These are phyloP conservation scores for Eutrema salsugineum DNA, from an alignment of 441 rosid genomes.

Conservation along the genomic window DNA sequence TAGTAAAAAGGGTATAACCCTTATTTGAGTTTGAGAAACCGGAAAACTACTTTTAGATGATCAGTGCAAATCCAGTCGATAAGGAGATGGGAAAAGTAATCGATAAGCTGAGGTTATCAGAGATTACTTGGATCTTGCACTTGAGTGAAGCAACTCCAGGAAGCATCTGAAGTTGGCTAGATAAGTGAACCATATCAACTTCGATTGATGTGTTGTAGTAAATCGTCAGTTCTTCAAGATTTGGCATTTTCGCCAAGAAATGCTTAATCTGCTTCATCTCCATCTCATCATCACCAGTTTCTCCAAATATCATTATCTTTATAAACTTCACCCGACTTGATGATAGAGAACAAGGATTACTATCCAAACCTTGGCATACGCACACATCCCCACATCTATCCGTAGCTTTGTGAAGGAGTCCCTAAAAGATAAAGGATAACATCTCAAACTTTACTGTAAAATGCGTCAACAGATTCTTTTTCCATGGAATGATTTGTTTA, in stretches of 20 bases:
- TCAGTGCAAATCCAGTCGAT: not conserved
- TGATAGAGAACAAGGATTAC: not conserved
- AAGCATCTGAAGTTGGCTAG: slow-evolving; percentile 6
- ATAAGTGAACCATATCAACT: slow-evolving; percentile 8
- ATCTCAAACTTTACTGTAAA: not conserved
- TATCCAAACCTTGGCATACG: slow-evolving; percentile 14
- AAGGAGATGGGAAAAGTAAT: not conserved
- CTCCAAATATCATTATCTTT: not conserved
- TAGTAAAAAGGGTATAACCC: not conserved
- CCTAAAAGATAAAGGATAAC: slow-evolving; percentile 6
- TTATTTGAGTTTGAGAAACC: not conserved
- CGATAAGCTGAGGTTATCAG: not conserved
- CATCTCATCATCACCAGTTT: not conserved
- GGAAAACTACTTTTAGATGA: not conserved
- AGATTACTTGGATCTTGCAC: slow-evolving; percentile 24
- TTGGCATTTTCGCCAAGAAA: slow-evolving; percentile 17
- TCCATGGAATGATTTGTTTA: not conserved
- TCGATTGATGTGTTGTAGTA: not conserved
- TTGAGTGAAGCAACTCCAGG: slow-evolving; percentile 4
- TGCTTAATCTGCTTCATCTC: not conserved
- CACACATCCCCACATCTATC: slow-evolving; percentile 8
- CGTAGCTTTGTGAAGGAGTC: slow-evolving; percentile 19
- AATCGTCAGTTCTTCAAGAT: slow-evolving; percentile 4
- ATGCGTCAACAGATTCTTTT: not conserved
- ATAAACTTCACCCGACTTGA: slow-evolving; percentile 11